A percentile compares a stretch with the other conserved stretches of the same genome.
Evolutionary conservation across 164 flowering plant genomes (phyloP).

Genomic region (Buxus sempervirens): DNA sequence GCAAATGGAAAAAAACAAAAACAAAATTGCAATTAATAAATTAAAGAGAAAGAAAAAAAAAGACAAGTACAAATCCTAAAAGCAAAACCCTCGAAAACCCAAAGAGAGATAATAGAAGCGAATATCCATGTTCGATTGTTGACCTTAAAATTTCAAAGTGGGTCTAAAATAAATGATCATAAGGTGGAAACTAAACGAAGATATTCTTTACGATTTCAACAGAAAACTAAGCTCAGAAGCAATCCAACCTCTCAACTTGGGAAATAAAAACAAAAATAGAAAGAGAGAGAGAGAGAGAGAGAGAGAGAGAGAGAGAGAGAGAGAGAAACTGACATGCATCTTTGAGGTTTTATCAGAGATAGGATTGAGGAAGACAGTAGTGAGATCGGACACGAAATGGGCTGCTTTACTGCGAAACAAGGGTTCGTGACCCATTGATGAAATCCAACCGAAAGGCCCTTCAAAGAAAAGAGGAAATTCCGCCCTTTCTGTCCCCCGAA

Average conservation of each 20-base stretch:
- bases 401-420: constrained; percentile 80
- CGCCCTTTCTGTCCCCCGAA: background rate
- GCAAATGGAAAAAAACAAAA: too few relatives aligned
- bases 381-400: constrained; percentile 85
- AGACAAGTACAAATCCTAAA: too few relatives aligned
- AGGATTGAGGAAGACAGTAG: constrained; percentile 85
- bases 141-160: background rate
- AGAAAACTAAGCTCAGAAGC: too few relatives aligned
- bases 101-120: background rate
- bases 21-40: background rate
- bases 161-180: background rate
- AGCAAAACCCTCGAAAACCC: too few relatives aligned
- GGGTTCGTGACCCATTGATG: constrained; percentile 17
- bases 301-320: background rate
- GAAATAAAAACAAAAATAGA: too few relatives aligned
- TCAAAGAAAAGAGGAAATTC: background rate
- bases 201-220: too few relatives aligned
- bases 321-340: constrained; percentile 24
- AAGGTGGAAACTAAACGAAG: background rate
- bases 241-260: too few relatives aligned
- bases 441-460: background rate
- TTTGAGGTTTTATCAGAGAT: constrained; percentile 74
- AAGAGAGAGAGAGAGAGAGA: too few relatives aligned
- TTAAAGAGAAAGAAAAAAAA: too few relatives aligned
- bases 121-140: background rate